Conservation (phyloP, 345 rosid species). For the Pugionium dolabratum region DNA sequence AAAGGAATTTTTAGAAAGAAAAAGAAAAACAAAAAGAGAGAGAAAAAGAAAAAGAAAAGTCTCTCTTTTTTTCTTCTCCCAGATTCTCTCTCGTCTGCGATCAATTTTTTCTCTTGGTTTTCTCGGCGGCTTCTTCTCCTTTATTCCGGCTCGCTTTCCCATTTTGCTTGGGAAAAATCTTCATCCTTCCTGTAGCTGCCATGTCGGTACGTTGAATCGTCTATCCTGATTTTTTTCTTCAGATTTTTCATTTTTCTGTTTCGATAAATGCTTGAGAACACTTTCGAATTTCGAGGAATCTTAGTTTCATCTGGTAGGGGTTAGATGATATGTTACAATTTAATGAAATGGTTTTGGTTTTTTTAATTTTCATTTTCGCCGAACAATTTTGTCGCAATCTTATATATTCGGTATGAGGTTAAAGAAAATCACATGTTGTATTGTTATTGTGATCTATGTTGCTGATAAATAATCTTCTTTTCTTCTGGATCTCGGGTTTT, state of each 20-base stretch:
- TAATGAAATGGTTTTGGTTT: neutral
- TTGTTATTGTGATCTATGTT: constrained; percentile 21
- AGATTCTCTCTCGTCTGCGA: constrained; percentile 37
- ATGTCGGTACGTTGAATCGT: constrained; percentile 42
- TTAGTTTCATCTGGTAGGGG: constrained; percentile 7
- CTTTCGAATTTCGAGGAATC: constrained; percentile 19
- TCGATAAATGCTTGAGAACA: neutral
- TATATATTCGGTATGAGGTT: neutral
- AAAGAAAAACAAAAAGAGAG: neutral
- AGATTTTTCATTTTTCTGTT: neutral
- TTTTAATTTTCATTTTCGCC: neutral
- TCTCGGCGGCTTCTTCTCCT: constrained; percentile 40
- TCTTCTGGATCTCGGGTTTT: constrained; percentile 33
- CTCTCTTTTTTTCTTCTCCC: constrained; percentile 33
- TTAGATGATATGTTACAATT: constrained; percentile 18
- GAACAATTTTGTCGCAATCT: neutral
- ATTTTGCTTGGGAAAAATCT: constrained; percentile 32
- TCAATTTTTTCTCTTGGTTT: constrained; percentile 39
- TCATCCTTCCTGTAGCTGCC: constrained; percentile 28
- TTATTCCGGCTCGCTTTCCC: constrained; percentile 6
- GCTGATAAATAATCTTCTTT: neutral
- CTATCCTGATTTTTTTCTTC: neutral
- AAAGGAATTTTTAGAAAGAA: constrained; percentile 29
- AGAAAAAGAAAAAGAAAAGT: constrained; percentile 3
- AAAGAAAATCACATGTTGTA: constrained; percentile 6